Evolutionary conservation across 805 yeast genomes (phyloP), one percentile per base, ranked within the genome.

Genomic region (Kazachstania martiniae): DNA sequence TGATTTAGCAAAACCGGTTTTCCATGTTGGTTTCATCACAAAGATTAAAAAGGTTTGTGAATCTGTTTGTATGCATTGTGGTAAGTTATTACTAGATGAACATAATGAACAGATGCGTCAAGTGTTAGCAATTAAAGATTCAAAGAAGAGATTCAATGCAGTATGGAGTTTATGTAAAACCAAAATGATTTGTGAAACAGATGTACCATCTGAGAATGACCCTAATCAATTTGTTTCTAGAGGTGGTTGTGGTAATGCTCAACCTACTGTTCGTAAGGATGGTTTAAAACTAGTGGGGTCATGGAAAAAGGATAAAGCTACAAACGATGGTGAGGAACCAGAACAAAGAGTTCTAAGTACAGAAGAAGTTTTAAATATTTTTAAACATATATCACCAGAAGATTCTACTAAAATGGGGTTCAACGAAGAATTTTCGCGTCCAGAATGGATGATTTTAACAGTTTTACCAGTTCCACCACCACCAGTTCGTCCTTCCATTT

Each of bases 381-480:
- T 91, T 62, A 85, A 79, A 59, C 97, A 86, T 57, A 91, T 91
- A 33, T 74, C 84, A 24, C 67, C 81, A 12, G 81, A 80, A 50
- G 99, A 91, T 55, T 76, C 94, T 40, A 66, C 59, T 28, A 75
- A 72, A 44, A 57, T 91, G 39, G 99, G 99, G 4, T 79, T 91
- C 61, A 84, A 82, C 53, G 93, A 86, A 55, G 96, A 91, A 54
- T 91, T 84, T 51, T 91, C 99, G 2, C 78, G 98, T 49, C 99
- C 99, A 2, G 99, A 91, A 62, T 91, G 98, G 99, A 74, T 91
- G 77, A 70, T 91, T 39, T 73, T 91, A 44, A 86, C 97, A 2
- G 97, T 91, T n/a, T 67, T 91, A 49, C 98, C 99, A 1, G 98
- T 91, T 13, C 99, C 99, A 27, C 99, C 99, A 32, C 99, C 99